Evolutionary conservation across 2,329 filamentous ascomycete species (phyloP), one percentile per base, ranked within the genome.

Genomic region (Hypoxylon sp.): DNA sequence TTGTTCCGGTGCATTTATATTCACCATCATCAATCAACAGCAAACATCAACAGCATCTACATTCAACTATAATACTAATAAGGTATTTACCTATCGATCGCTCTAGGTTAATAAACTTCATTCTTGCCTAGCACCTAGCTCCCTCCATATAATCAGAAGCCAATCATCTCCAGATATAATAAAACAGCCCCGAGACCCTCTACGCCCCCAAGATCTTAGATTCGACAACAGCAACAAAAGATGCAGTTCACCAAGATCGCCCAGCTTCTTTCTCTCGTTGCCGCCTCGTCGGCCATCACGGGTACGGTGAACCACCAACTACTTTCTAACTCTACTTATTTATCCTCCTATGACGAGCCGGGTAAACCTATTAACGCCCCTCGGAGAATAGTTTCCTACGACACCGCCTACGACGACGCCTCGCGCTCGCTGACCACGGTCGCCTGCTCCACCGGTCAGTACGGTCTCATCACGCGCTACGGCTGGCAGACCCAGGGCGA

Each of bases 391-490:
- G 90, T 93, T 72, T 89, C 89, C 68, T 94, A 89, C 78, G 91
- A 94, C 79, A 78, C 80, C 19, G 87, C 84, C 73, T 95, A 92
- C 79, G 91, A 94, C 73, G 79, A 89, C 66, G 75, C 75, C 47
- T 68, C 69, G 62, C 84, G 87, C 60, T 81, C 85, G 46, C 75
- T 94, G 56, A 81, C 78, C 32, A 75, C 73, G 4, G 83, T 93
- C 46, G 75, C 88, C 64, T 93, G 90, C 84, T 90, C 87, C 30
- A 87, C 92, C 73, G 90, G 90, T 56, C 48, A 65, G 64, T 89
- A 91, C 77, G 90, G 90, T 60, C 82, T 92, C 65, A 85, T 86
- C 66, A 87, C 84, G 70, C 84, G 81, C 71, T 86, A 86, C 78
- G 81, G 81, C 70, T 91, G 85, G 85, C 73, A 78, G 54, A 86